Conservation (phyloP, 305 asterid genomes). For the Rubia peregrina region DNA sequence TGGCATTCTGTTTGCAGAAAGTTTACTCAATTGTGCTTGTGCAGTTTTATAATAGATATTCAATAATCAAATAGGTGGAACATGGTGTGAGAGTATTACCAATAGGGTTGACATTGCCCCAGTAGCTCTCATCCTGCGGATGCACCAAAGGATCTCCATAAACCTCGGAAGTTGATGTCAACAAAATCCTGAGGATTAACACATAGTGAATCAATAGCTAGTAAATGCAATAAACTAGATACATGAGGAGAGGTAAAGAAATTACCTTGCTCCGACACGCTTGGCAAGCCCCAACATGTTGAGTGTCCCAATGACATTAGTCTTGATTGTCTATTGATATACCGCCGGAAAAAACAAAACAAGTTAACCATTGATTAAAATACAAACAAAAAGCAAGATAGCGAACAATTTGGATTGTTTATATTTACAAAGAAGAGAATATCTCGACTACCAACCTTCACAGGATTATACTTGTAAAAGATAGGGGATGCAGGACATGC, state of each 20-base stretch:
- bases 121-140: conserved; percentile 93
- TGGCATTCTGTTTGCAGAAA: not conserved
- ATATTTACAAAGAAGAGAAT: not conserved
- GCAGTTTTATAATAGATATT: not conserved
- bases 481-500: conserved; percentile 99
- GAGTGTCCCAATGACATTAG: conserved; percentile 97
- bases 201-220: conserved; percentile 2
- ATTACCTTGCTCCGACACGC: conserved; percentile 95
- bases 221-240: conserved; percentile 5
- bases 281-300: conserved; percentile 99
- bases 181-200: conserved; percentile 53
- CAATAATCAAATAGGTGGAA: not conserved
- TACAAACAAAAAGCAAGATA: not conserved
- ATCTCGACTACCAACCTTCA: conserved; percentile 49
- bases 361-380: not conserved
- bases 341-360: not conserved
- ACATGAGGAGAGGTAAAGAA: conserved; percentile 13
- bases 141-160: conserved; percentile 97
- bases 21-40: not conserved
- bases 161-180: conserved; percentile 97
- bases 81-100: conserved; percentile 34
- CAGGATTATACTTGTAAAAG: conserved; percentile 94
- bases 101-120: conserved; percentile 99
- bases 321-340: conserved; percentile 71
- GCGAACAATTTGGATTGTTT: not conserved